These are phyloP conservation scores for Theobroma cacao DNA, from an alignment of 345 rosid species.

Conservation along the genomic window DNA sequence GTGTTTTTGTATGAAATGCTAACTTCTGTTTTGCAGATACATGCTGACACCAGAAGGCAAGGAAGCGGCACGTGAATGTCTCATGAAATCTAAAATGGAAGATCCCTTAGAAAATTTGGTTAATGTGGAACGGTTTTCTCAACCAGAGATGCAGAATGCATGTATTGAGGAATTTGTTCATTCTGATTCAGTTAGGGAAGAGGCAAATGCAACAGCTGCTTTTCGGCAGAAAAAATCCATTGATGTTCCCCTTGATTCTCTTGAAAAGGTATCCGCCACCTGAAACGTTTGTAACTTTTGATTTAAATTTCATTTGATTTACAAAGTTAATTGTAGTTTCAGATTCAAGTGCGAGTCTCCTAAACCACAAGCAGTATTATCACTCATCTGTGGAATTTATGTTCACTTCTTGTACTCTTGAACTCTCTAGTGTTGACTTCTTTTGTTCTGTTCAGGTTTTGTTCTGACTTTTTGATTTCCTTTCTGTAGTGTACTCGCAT, in stretches of 20 bases:
- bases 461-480: slow-evolving; percentile 16
- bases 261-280: slow-evolving; percentile 46
- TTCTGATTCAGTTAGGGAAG: slow-evolving; percentile 31
- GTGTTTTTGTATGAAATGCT: not conserved
- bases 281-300: not conserved
- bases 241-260: slow-evolving; percentile 45
- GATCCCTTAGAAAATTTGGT: slow-evolving; percentile 37
- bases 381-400: not conserved
- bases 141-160: slow-evolving; percentile 20
- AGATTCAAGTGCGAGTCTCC: not conserved
- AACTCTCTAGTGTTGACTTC: not conserved
- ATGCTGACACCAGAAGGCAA: slow-evolving; percentile 83
- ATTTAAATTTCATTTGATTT: slow-evolving; percentile 4
- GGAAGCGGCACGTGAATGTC: slow-evolving; percentile 71
- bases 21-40: slow-evolving; percentile 46
- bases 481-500: slow-evolving; percentile 43
- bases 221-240: slow-evolving; percentile 32
- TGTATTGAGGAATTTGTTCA: slow-evolving; percentile 24
- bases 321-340: not conserved
- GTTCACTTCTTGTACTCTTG: not conserved
- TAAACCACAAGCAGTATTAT: not conserved
- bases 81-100: slow-evolving; percentile 58
- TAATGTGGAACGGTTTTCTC: slow-evolving; percentile 32
- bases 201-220: slow-evolving; percentile 17
- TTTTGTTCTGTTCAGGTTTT: not conserved